Evolutionary conservation across 495 filamentous ascomycete species (phyloP), one percentile per base, ranked within the genome.

Genomic region (Bathelium albidoporum): DNA sequence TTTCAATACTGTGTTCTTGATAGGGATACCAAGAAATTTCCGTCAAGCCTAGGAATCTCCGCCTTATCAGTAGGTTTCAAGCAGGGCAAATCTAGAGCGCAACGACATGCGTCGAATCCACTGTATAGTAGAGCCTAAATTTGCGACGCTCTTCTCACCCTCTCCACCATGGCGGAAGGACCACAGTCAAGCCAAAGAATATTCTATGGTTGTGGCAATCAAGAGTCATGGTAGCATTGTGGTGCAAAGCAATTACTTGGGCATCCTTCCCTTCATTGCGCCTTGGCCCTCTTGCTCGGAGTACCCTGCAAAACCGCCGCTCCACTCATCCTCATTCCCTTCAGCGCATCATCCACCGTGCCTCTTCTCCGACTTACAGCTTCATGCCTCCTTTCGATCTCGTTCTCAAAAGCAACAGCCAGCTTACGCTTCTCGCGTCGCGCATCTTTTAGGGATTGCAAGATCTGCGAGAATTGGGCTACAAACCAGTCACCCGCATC

Each of bases 401-500:
- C 86, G 0, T 79, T 79, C 73, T 95, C 89, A 67, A 93, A 94
- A 32, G 80, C 74, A 34, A 75, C 74, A 7, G 85, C 82, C 7
- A 87, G 74, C 59, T 80, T 78, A 41, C 92, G 81, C 70, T 90
- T 89, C 22, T 80, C 78, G 62, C 80, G 79, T 53, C 90, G 77
- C 32, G 85, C 77, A 0, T 83, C 77, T 63, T 82, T 88, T 69
- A 92, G 81, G 66, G 83, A 80, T 20, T 76, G 70, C 65, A 91
- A 77, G 20, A 91, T 72, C 9, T 80, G 77, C 5, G 77, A 76
- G 68, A 94, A 92, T 64, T 81, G 81, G 2, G 84, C 83, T 16
- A 93, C 75, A 44, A 96, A 83, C 78, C 88, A 85, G 65, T 96
- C 89, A 9, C 91, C 91, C 16, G 86, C 83, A 58, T 87, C 80